Evolutionary conservation across 2,329 filamentous ascomycete species (phyloP).

Genomic region (Aspergillus hortae): DNA sequence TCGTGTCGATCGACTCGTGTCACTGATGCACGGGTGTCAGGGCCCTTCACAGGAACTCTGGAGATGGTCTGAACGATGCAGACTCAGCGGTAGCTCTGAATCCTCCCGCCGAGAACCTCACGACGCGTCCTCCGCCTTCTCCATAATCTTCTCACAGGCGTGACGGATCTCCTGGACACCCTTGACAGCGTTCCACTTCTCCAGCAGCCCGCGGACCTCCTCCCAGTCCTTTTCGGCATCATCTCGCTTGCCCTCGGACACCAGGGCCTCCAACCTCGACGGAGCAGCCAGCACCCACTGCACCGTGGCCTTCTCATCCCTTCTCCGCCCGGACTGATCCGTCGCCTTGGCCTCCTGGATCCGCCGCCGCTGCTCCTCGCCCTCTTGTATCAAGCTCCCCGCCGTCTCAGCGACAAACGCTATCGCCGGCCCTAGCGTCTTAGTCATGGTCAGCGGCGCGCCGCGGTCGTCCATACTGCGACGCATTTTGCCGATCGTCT

Average conservation of each 20-base stretch:
- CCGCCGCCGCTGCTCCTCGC: conserved; percentile 31
- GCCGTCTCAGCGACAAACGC: conserved; percentile 45
- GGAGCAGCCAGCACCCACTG: conserved; percentile 44
- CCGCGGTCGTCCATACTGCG: conserved; percentile 46
- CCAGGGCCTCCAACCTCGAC: conserved; percentile 32
- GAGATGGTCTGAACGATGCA: too few species aligned
- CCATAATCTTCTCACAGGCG: conserved; percentile 40
- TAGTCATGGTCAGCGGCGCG: conserved; percentile 45
- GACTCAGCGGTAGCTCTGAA: too few species aligned
- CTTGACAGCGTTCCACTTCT: conserved; percentile 41
- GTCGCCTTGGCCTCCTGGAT: conserved; percentile 24
- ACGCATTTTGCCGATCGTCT: conserved; percentile 77
- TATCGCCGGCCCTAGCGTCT: conserved; percentile 41
- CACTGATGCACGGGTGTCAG: too few species aligned
- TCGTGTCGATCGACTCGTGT: too few species aligned
- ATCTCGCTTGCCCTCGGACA: conserved; percentile 36
- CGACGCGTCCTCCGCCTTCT: conserved; percentile 17
- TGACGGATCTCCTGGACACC: conserved; percentile 40
- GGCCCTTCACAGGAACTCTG: too few species aligned
- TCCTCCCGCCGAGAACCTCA: conserved; percentile 14
- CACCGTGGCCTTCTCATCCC: conserved; percentile 40
- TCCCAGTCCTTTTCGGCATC: conserved; percentile 44
- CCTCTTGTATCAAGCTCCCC: conserved; percentile 36
- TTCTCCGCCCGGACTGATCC: conserved; percentile 17
- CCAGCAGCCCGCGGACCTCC: conserved; percentile 35